Conservation (phyloP, 192 early-diverging fungal species). For the Gamsiella multidivaricata region DNA sequence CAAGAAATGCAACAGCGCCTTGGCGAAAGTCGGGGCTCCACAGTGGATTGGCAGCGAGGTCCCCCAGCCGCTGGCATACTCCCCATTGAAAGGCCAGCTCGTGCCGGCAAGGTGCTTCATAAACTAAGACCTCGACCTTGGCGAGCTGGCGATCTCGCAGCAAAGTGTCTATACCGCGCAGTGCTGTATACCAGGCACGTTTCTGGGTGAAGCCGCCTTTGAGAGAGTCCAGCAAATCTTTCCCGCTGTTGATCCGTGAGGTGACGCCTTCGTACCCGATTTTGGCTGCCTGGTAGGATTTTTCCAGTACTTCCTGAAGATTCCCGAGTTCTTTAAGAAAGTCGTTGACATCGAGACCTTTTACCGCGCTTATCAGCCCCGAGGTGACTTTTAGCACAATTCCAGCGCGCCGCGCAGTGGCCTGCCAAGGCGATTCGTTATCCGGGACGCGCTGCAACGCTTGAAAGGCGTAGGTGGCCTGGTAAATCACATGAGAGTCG, state of each 20-base stretch:
- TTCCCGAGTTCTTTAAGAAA: neutral
- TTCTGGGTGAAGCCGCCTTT: neutral
- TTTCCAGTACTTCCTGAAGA: neutral
- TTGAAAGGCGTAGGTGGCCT: conserved; percentile 1
- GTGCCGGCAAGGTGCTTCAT: too few species aligned
- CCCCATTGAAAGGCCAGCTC: too few species aligned
- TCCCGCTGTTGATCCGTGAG: neutral
- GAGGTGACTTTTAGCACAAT: neutral
- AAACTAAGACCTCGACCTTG: too few species aligned
- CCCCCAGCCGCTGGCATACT: too few species aligned
- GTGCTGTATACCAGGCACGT: too few species aligned
- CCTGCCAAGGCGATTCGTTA: too few species aligned
- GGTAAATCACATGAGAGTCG: neutral
- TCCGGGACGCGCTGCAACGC: too few species aligned
- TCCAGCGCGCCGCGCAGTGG: neutral
- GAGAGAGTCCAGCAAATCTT: conserved; percentile 9
- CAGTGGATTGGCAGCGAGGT: too few species aligned
- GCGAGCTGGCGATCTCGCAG: too few species aligned
- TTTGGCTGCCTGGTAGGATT: neutral
- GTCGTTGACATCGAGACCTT: neutral
- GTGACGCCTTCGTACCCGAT: neutral
- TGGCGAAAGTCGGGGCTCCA: too few species aligned
- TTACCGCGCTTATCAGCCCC: neutral
- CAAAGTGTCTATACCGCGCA: too few species aligned
- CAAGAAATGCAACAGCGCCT: too few species aligned